These are phyloP conservation scores for Zymoseptoria brevis DNA, from an alignment of 2,329 filamentous ascomycete genomes.

Conservation along the genomic window DNA sequence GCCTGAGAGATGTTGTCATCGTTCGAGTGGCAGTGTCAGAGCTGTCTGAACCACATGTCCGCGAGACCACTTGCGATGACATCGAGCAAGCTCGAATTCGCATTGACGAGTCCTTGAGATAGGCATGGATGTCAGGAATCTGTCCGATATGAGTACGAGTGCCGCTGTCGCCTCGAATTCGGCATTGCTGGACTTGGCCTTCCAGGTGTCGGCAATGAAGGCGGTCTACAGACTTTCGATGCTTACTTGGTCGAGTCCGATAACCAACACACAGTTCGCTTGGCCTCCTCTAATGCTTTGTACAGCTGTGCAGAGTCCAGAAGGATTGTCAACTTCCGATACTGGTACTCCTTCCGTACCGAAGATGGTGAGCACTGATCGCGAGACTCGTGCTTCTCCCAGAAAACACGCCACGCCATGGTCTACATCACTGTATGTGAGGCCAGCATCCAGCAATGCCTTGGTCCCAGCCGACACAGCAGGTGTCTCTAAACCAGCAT, in stretches of 20 bases:
- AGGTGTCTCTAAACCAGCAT: slow-evolving; percentile 1
- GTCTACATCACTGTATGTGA: slow-evolving; percentile 21
- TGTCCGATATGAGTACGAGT: slow-evolving; percentile 18
- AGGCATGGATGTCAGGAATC: slow-evolving; percentile 22
- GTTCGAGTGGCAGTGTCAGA: neutral
- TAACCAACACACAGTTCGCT: slow-evolving; percentile 15
- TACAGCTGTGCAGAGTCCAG: slow-evolving; percentile 13
- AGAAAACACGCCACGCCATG: slow-evolving; percentile 16
- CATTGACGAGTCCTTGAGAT: slow-evolving; percentile 20
- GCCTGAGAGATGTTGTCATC: slow-evolving; percentile 10
- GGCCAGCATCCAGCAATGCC: slow-evolving; percentile 22
- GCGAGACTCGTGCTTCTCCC: slow-evolving; percentile 11
- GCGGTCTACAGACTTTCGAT: neutral
- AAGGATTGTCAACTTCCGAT: slow-evolving; percentile 14
- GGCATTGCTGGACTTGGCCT: neutral
- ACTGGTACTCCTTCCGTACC: slow-evolving; percentile 17
- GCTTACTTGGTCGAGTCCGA: slow-evolving; percentile 17
- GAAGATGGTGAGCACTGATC: slow-evolving; percentile 14
- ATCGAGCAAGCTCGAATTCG: slow-evolving; percentile 12
- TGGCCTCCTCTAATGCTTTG: slow-evolving; percentile 15
- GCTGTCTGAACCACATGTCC: neutral
- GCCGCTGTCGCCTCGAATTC: slow-evolving; percentile 13
- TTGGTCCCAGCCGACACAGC: slow-evolving; percentile 18
- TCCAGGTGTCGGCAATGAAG: neutral
- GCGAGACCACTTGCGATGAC: slow-evolving; percentile 6